phyloP scores from a whole-genome alignment of 495 filamentous ascomycete species.

The Bryoglossum gracile region DNA sequence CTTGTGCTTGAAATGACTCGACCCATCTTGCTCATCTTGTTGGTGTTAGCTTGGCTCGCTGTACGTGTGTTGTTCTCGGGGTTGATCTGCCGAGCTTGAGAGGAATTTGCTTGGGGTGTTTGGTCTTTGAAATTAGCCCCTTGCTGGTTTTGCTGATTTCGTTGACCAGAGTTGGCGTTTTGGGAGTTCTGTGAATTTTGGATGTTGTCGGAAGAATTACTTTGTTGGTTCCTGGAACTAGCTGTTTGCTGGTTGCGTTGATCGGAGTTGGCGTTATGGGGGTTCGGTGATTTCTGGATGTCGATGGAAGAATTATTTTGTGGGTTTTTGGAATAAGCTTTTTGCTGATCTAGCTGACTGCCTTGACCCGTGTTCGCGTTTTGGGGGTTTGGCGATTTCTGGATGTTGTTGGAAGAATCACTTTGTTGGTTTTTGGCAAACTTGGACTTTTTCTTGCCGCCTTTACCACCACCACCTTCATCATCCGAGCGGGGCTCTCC shows the following conservation, averaged over 20 bases:
- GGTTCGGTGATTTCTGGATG: background rate
- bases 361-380: background rate
- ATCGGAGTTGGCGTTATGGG: background rate
- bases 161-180: background rate
- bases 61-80: background rate
- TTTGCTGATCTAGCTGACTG: background rate
- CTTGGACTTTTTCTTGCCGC: background rate
- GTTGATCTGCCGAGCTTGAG: background rate
- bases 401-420: background rate
- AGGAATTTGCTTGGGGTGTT: background rate
- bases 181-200: background rate
- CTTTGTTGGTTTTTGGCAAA: background rate
- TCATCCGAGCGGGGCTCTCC: too few relatives aligned
- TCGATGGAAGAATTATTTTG: background rate
- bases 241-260: background rate
- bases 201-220: background rate
- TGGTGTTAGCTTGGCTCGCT: background rate
- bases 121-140: too few relatives aligned
- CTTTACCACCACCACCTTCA: background rate
- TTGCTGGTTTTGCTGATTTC: constrained; percentile 11
- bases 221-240: background rate
- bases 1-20: constrained; percentile 31
- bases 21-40: constrained; percentile 1
- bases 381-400: background rate
- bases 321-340: background rate